Evolutionary conservation across 2,329 filamentous ascomycete species (phyloP).

Genomic region (Colletotrichum abscissum): DNA sequence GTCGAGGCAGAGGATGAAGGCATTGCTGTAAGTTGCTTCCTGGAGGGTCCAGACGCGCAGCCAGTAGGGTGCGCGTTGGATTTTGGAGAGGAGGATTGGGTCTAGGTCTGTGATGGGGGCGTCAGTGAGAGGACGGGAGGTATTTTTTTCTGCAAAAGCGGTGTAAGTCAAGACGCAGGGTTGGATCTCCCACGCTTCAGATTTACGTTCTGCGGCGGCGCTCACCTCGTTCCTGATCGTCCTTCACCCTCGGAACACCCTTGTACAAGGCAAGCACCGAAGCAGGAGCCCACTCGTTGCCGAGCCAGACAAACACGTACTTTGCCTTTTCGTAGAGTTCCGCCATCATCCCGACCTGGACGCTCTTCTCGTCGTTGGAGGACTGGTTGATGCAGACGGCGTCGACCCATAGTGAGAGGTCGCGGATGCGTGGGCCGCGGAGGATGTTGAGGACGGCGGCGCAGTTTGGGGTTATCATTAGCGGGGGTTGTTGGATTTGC

Average conservation of each 20-base stretch:
- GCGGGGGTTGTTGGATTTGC: neutral
- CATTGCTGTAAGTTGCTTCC: neutral
- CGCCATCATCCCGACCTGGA: neutral
- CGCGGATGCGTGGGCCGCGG: neutral
- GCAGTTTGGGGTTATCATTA: neutral
- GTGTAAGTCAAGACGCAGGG: too few relatives aligned
- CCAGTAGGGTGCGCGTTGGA: neutral
- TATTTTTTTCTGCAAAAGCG: too few relatives aligned
- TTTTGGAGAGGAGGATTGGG: neutral
- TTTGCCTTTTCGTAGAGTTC: neutral
- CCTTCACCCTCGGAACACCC: neutral
- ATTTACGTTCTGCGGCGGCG: too few relatives aligned
- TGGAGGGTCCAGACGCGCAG: neutral
- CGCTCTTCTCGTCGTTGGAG: neutral
- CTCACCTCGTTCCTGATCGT: neutral
- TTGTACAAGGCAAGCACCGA: neutral
- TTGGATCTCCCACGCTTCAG: too few relatives aligned
- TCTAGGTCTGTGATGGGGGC: neutral
- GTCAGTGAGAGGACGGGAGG: neutral
- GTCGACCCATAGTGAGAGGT: neutral
- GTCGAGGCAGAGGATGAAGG: neutral
- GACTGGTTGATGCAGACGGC: neutral
- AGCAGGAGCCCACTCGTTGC: neutral
- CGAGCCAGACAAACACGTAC: neutral
- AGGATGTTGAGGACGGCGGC: neutral